Evolutionary conservation across 495 filamentous ascomycete genomes (phyloP).

Genomic region (Daldinia decipiens): DNA sequence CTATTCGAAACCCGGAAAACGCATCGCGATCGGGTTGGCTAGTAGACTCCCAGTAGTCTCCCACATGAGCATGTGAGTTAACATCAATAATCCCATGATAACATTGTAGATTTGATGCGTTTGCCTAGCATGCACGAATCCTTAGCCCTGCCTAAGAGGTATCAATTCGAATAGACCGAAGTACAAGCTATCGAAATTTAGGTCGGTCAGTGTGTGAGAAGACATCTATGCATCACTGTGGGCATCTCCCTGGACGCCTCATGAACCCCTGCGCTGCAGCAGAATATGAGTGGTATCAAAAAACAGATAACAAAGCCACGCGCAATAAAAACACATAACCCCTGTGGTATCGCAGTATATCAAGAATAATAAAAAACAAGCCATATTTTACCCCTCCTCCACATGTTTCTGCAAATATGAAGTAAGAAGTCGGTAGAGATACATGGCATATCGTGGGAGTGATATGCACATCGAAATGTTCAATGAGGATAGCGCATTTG

Average conservation of each 20-base stretch:
- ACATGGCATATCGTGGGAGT: constrained; percentile 1
- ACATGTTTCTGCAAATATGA: constrained; percentile 19
- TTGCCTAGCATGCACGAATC: constrained; percentile 16
- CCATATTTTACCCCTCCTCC: constrained; percentile 27
- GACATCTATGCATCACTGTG: constrained; percentile 31
- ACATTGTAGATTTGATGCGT: constrained; percentile 10
- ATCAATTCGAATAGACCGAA: constrained; percentile 15
- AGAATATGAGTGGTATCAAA: constrained; percentile 43
- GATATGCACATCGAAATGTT: background rate
- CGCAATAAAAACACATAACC: constrained; percentile 33
- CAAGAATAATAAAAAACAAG: constrained; percentile 30
- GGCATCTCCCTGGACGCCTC: constrained; percentile 25
- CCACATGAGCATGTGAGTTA: constrained; percentile 8
- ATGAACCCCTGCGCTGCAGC: constrained; percentile 34
- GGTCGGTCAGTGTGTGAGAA: constrained; percentile 36
- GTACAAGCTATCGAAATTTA: constrained; percentile 33
- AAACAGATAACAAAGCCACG: constrained; percentile 34
- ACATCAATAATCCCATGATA: background rate
- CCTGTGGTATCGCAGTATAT: constrained; percentile 46
- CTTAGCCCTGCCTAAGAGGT: background rate
- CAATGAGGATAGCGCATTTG: constrained; percentile 8
- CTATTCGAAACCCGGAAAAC: constrained; percentile 28
- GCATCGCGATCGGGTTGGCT: constrained; percentile 16
- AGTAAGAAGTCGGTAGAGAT: constrained; percentile 3
- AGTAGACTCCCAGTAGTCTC: constrained; percentile 9